Evolutionary conservation across 192 early-diverging fungal genomes (phyloP).

Genomic region (Umbelopsis sp.): DNA sequence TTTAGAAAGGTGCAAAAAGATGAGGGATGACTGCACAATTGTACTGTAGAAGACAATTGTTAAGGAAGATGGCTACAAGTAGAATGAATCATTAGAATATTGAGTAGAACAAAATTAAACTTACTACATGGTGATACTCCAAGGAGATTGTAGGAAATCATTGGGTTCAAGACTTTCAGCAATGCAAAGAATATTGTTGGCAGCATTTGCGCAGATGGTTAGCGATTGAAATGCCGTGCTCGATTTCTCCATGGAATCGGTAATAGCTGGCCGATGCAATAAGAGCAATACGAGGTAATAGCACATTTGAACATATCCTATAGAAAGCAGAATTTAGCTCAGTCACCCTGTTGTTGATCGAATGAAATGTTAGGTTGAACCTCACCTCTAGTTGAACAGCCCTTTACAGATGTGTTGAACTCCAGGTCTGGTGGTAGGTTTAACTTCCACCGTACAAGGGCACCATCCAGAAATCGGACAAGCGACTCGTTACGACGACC

Average conservation of each 20-base stretch:
- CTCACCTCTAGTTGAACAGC: not conserved
- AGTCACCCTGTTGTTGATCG: not conserved
- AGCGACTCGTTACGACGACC: slow-evolving; percentile 12
- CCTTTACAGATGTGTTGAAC: not conserved
- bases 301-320: slow-evolving; percentile 19
- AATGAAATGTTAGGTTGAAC: not conserved
- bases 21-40: slow-evolving; percentile 34
- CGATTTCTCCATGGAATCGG: not conserved
- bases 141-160: slow-evolving; percentile 24
- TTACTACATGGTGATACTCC: slow-evolving; percentile 39
- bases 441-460: slow-evolving; percentile 30
- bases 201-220: slow-evolving; percentile 27
- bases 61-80: not conserved
- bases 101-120: not conserved
- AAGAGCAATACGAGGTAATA: slow-evolving; percentile 29
- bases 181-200: slow-evolving; percentile 27
- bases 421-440: slow-evolving; percentile 14
- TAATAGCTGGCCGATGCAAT: slow-evolving; percentile 30
- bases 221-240: slow-evolving; percentile 20
- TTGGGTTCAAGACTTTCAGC: slow-evolving; percentile 16
- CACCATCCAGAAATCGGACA: slow-evolving; percentile 24
- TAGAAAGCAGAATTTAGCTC: not conserved
- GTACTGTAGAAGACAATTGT: slow-evolving; percentile 14
- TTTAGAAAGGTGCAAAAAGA: slow-evolving; percentile 36
- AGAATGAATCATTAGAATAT: no score